Conservation (phyloP, 2,329 filamentous ascomycete genomes). For the Xenoacremonium recifei region DNA sequence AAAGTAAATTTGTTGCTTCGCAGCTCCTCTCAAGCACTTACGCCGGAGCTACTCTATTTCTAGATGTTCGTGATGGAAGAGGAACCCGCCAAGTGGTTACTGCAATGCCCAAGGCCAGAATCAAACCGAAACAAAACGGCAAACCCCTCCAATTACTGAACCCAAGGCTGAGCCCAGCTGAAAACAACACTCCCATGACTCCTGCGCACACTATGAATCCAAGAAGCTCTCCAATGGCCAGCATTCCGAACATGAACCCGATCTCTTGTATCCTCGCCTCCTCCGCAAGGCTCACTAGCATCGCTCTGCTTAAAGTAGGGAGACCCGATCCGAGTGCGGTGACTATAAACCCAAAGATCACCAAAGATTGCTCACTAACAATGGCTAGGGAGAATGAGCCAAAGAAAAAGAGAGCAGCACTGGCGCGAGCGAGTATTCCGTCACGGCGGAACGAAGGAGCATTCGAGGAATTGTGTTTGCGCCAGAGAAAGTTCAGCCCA, state of each 20-base stretch:
- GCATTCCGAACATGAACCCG: conserved; percentile 22
- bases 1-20: too few species aligned
- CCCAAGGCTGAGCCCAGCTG: conserved; percentile 20
- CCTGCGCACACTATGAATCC: conserved; percentile 19
- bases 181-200: conserved; percentile 22
- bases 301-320: conserved; percentile 23
- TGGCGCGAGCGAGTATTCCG: conserved; percentile 15
- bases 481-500: conserved; percentile 8
- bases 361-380: conserved; percentile 13
- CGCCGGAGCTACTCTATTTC: too few species aligned
- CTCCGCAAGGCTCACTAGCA: conserved; percentile 16
- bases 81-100: conserved; percentile 12
- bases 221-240: conserved; percentile 24
- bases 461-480: conserved; percentile 1
- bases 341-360: conserved; percentile 19
- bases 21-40: too few species aligned
- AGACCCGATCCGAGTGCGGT: conserved; percentile 24
- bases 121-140: conserved; percentile 20
- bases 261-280: conserved; percentile 14
- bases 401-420: conserved; percentile 18
- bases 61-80: too few species aligned
- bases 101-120: conserved; percentile 11
- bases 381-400: conserved; percentile 24
- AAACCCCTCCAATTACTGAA: conserved; percentile 22
- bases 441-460: conserved; percentile 10